Evolutionary conservation across 805 yeast genomes (phyloP).

Genomic region (Ogataea populi-albae): DNA sequence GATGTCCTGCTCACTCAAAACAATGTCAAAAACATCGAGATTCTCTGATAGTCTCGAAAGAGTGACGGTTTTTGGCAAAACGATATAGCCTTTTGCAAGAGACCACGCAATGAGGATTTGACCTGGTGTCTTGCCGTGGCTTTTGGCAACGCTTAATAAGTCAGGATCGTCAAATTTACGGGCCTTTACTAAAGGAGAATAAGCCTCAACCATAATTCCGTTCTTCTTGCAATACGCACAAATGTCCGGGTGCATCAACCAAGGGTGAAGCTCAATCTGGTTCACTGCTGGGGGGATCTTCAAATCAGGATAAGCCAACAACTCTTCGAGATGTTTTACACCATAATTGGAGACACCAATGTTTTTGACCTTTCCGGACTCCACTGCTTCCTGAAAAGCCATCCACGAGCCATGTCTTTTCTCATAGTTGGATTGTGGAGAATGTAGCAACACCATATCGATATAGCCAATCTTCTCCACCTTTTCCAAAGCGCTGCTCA

Average conservation of each 20-base stretch:
- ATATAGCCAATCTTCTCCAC: conserved; percentile 43
- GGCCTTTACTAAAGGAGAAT: conserved; percentile 71
- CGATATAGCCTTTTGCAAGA: conserved; percentile 55
- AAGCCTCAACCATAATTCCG: conserved; percentile 47
- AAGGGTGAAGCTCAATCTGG: conserved; percentile 54
- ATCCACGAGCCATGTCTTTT: conserved; percentile 37
- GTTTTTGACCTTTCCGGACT: conserved; percentile 43
- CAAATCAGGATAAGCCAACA: conserved; percentile 39
- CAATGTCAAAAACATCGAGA: conserved; percentile 40
- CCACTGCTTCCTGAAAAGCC: conserved; percentile 32
- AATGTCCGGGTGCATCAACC: conserved; percentile 40
- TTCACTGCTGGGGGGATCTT: conserved; percentile 50
- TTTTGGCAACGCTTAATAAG: conserved; percentile 43
- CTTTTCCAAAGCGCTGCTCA: conserved; percentile 36
- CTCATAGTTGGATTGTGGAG: conserved; percentile 41
- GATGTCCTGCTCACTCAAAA: conserved; percentile 38
- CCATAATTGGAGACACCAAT: conserved; percentile 60
- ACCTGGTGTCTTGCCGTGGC: conserved; percentile 47
- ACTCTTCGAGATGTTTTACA: conserved; percentile 36
- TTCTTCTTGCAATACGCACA: conserved; percentile 37
- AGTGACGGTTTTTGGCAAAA: conserved; percentile 34
- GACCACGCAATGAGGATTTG: conserved; percentile 71
- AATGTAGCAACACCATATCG: conserved; percentile 46
- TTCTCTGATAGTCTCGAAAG: conserved; percentile 40
- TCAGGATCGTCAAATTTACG: conserved; percentile 53